Conservation (phyloP, 1,139 yeast genomes). For the Magnusiomyces sp. region DNA sequence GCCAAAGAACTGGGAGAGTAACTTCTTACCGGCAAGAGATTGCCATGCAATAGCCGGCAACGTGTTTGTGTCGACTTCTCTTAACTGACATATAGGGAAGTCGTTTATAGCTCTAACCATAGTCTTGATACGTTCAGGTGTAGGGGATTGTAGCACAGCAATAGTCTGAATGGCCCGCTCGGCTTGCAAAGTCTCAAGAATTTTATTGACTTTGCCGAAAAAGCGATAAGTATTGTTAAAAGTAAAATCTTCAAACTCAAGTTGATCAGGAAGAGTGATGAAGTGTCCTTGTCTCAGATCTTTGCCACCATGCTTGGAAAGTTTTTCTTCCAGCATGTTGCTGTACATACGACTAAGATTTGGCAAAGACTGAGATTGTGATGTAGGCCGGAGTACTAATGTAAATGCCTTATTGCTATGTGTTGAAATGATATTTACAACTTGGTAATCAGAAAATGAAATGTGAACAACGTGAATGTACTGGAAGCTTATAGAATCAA, state of each 20-base stretch:
- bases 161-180: constrained; percentile 61
- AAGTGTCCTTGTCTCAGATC: constrained; percentile 20
- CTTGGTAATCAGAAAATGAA: constrained; percentile 68
- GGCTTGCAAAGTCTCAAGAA: constrained; percentile 51
- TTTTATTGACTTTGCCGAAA: constrained; percentile 30
- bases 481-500: constrained; percentile 46
- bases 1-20: constrained; percentile 63
- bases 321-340: constrained; percentile 40
- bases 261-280: constrained; percentile 19
- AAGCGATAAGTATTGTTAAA: constrained; percentile 17
- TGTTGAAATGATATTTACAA: constrained; percentile 59
- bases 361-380: constrained; percentile 60
- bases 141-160: constrained; percentile 68
- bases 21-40: constrained; percentile 52
- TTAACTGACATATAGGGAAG: constrained; percentile 50
- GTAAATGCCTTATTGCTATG: constrained; percentile 50
- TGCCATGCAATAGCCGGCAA: constrained; percentile 88
- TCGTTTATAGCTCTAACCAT: constrained; percentile 33
- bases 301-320: constrained; percentile 10
- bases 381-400: constrained; percentile 61
- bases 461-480: constrained; percentile 65
- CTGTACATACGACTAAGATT: constrained; percentile 46
- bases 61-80: constrained; percentile 46
- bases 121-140: constrained; percentile 32
- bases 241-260: constrained; percentile 18